phyloP scores from a whole-genome alignment of 164 flowering plant genomes.

The Vitis amurensis region DNA sequence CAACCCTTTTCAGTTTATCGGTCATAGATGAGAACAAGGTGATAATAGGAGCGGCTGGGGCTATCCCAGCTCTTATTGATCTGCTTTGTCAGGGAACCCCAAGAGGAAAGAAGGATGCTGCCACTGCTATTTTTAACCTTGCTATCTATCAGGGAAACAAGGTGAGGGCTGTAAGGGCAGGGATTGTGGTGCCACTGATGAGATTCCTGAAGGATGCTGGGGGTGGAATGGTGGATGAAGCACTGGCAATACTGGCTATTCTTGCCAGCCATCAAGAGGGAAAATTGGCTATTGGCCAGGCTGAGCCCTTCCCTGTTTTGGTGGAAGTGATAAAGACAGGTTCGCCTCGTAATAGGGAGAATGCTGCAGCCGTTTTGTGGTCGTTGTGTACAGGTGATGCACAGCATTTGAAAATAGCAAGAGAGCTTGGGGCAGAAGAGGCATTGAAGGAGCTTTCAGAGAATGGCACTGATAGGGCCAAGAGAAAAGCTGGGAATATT shows the following conservation, averaged over 20 bases:
- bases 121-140: constrained; percentile 91
- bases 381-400: constrained; percentile 55
- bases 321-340: constrained; percentile 83
- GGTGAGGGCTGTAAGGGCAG: constrained; percentile 79
- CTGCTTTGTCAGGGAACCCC: constrained; percentile 89
- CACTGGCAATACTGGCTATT: constrained; percentile 82
- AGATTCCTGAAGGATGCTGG: constrained; percentile 71
- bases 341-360: constrained; percentile 82
- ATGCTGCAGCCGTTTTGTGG: constrained; percentile 81
- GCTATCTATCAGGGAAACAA: constrained; percentile 92
- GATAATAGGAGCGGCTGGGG: constrained; percentile 86
- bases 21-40: constrained; percentile 89
- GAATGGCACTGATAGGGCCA: constrained; percentile 83
- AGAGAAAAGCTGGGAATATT: constrained; percentile 69
- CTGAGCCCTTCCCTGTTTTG: constrained; percentile 63
- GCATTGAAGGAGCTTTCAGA: constrained; percentile 63
- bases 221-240: constrained; percentile 94
- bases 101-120: constrained; percentile 96
- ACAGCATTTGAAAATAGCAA: constrained; percentile 36
- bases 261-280: constrained; percentile 89
- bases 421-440: constrained; percentile 56
- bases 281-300: constrained; percentile 61
- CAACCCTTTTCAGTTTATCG: constrained; percentile 93
- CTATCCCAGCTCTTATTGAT: constrained; percentile 74
- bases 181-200: constrained; percentile 74